A percentile compares a stretch with the other conserved stretches of the same genome.
Evolutionary conservation across 176 grass and related monocot genomes (phyloP).

Genomic region (Urochloa ruziziensis): DNA sequence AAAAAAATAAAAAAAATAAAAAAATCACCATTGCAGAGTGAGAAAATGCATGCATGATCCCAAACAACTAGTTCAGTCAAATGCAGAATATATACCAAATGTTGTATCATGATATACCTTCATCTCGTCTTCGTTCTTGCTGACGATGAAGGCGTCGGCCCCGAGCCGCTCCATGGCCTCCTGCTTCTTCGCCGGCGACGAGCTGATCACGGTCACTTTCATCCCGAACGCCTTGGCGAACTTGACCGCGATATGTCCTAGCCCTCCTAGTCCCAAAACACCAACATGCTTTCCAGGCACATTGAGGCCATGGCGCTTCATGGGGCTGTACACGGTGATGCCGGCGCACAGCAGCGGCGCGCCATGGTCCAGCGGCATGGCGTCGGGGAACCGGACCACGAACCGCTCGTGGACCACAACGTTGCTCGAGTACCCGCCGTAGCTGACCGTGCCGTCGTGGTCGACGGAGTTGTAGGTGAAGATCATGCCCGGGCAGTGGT

Average conservation of each 20-base stretch:
- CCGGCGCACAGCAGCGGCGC: slow-evolving; percentile 74
- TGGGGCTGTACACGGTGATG: slow-evolving; percentile 64
- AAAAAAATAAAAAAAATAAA: too few relatives aligned
- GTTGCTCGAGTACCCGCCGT: slow-evolving; percentile 62
- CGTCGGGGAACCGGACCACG: slow-evolving; percentile 59
- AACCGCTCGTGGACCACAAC: slow-evolving; percentile 59
- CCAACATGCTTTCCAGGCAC: slow-evolving; percentile 48
- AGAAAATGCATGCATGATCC: background rate
- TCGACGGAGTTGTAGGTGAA: slow-evolving; percentile 62
- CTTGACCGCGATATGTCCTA: slow-evolving; percentile 76
- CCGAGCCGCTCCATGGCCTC: slow-evolving; percentile 54
- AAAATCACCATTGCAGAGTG: background rate
- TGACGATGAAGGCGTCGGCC: slow-evolving; percentile 61
- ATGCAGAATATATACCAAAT: background rate
- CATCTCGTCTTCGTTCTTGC: slow-evolving; percentile 37
- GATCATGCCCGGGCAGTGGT: slow-evolving; percentile 33
- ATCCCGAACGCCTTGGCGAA: slow-evolving; percentile 66
- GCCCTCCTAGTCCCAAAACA: slow-evolving; percentile 55
- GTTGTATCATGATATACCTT: slow-evolving; percentile 36
- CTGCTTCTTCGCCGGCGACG: slow-evolving; percentile 45
- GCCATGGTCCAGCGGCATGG: slow-evolving; percentile 56
- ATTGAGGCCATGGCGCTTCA: slow-evolving; percentile 59
- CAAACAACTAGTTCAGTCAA: too few relatives aligned
- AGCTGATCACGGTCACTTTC: slow-evolving; percentile 81
- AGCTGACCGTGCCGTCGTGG: slow-evolving; percentile 46